Conservation (phyloP, 2,329 filamentous ascomycete genomes). For the Annulohypoxylon truncatum region DNA sequence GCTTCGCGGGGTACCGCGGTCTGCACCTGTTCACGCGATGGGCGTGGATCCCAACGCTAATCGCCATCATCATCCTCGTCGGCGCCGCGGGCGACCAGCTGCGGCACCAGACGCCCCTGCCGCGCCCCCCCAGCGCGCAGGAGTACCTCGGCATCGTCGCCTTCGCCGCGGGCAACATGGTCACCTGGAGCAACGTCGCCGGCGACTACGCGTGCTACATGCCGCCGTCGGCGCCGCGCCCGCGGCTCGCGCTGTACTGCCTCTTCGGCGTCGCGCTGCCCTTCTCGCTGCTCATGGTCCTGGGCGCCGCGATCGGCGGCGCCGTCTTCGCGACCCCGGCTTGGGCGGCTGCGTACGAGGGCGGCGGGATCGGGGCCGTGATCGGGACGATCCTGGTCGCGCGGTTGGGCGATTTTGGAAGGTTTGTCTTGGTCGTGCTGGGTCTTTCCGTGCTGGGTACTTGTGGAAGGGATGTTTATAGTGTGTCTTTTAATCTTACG, state of each 20-base stretch:
- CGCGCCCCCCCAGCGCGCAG: slow-evolving; percentile 13
- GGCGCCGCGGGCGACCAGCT: slow-evolving; percentile 29
- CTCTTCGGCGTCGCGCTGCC: slow-evolving; percentile 34
- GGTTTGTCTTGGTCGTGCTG: slow-evolving; percentile 54
- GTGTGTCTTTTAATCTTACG: slow-evolving; percentile 37
- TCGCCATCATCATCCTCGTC: slow-evolving; percentile 32
- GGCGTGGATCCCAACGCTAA: slow-evolving; percentile 35
- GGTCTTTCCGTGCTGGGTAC: slow-evolving; percentile 56
- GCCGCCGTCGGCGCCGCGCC: slow-evolving; percentile 31
- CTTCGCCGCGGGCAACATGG: slow-evolving; percentile 39
- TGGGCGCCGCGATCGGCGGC: slow-evolving; percentile 37
- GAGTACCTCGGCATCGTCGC: slow-evolving; percentile 39
- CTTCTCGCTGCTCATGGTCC: slow-evolving; percentile 35
- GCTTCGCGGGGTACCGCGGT: slow-evolving; percentile 32
- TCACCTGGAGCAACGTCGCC: slow-evolving; percentile 43
- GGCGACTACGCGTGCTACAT: slow-evolving; percentile 43
- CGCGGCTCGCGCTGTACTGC: slow-evolving; percentile 30
- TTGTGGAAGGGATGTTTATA: slow-evolving; percentile 38
- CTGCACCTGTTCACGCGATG: slow-evolving; percentile 38
- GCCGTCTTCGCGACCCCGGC: slow-evolving; percentile 29
- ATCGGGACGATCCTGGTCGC: slow-evolving; percentile 33
- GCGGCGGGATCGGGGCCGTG: slow-evolving; percentile 34
- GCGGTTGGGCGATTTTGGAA: slow-evolving; percentile 39
- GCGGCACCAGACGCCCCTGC: slow-evolving; percentile 27
- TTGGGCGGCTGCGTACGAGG: slow-evolving; percentile 28